Evolutionary conservation across 164 flowering plant species (phyloP).

Genomic region (Tinospora cordifolia): DNA sequence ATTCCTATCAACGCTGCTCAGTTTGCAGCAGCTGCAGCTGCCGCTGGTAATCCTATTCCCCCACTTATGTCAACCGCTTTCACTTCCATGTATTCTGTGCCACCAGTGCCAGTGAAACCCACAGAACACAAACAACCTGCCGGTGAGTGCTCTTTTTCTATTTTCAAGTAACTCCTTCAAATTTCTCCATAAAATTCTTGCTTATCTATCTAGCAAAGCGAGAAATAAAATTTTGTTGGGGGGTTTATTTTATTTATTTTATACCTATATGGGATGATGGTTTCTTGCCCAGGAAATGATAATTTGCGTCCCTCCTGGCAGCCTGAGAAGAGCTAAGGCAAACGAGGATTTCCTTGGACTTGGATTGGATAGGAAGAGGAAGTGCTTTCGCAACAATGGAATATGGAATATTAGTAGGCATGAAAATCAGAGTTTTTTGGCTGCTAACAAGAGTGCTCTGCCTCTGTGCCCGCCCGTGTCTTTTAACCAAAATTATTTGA

Average conservation of each 20-base stretch:
- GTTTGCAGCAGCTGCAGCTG: constrained; percentile 27
- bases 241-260: constrained; percentile 13
- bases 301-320: constrained; percentile 42
- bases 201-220: background rate
- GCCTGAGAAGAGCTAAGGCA: constrained; percentile 41
- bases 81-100: constrained; percentile 51
- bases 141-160: constrained; percentile 37
- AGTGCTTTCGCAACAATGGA: too few species aligned
- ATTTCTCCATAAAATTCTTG: background rate
- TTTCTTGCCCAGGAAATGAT: constrained; percentile 42
- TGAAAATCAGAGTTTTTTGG: too few species aligned
- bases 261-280: background rate
- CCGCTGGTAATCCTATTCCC: constrained; percentile 37
- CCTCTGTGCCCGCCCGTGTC: too few species aligned
- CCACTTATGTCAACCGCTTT: constrained; percentile 43
- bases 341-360: too few species aligned
- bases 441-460: too few species aligned
- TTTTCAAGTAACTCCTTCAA: background rate
- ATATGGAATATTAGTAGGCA: too few species aligned
- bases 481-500: too few species aligned
- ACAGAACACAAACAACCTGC: constrained; percentile 79
- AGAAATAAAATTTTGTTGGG: background rate
- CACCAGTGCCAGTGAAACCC: constrained; percentile 59
- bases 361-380: too few species aligned
- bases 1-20: constrained; percentile 40